phyloP scores from a whole-genome alignment of 2,329 filamentous ascomycete species.

The Hypoxylon sp. region DNA sequence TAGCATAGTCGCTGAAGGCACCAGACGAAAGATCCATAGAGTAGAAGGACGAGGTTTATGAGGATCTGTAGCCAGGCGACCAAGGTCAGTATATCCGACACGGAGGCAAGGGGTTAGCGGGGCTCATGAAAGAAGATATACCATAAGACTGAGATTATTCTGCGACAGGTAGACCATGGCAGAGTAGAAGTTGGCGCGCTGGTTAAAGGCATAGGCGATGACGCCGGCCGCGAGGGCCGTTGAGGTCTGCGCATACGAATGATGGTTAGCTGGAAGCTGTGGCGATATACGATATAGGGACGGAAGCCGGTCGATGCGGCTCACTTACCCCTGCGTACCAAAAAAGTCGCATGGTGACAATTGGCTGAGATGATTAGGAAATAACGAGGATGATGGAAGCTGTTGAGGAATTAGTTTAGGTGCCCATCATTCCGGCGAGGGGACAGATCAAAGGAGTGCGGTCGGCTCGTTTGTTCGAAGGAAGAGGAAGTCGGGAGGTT shows the following conservation, averaged over 20 bases:
- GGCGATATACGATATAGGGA: background rate
- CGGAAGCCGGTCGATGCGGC: slow-evolving; percentile 21
- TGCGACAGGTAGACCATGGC: slow-evolving; percentile 97
- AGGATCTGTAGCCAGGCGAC: slow-evolving; percentile 71
- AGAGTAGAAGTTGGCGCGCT: slow-evolving; percentile 98
- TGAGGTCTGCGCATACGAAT: slow-evolving; percentile 71
- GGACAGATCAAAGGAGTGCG: slow-evolving; percentile 14
- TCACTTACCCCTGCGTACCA: slow-evolving; percentile 71
- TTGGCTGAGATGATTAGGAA: slow-evolving; percentile 31
- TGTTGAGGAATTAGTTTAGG: slow-evolving; percentile 46
- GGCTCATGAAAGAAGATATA: slow-evolving; percentile 53
- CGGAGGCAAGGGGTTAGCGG: slow-evolving; percentile 2
- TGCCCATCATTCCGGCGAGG: slow-evolving; percentile 53
- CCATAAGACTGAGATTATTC: slow-evolving; percentile 94
- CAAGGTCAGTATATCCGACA: slow-evolving; percentile 28
- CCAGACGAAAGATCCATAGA: slow-evolving; percentile 85
- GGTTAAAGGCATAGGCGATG: slow-evolving; percentile 89
- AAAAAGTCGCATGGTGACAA: slow-evolving; percentile 66
- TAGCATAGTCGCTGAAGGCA: slow-evolving; percentile 91
- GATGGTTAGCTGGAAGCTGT: slow-evolving; percentile 29
- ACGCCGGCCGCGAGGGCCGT: slow-evolving; percentile 86
- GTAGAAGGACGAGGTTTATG: slow-evolving; percentile 87
- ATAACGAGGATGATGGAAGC: slow-evolving; percentile 32
- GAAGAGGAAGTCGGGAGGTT: slow-evolving; percentile 10
- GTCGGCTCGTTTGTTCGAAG: slow-evolving; percentile 23